Conservation (phyloP, 1,284 basidiomycete genomes). For the Peniophora sp. region DNA sequence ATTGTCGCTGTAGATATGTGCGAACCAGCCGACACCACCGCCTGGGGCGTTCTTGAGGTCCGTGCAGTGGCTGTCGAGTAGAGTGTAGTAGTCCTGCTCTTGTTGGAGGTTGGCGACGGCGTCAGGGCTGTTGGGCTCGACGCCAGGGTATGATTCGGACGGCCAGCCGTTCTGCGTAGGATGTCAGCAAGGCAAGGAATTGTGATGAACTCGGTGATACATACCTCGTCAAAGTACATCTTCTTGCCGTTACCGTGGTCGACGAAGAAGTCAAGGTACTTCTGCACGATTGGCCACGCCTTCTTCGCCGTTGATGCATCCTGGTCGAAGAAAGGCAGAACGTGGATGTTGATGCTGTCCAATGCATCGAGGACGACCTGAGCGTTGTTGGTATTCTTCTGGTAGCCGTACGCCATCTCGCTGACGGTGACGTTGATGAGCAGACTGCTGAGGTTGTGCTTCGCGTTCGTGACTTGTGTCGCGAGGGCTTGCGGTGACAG, state of each 20-base stretch:
- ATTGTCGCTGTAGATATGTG: conserved; percentile 63
- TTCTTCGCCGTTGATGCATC: conserved; percentile 46
- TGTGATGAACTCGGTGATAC: no score
- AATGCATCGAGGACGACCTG: conserved; percentile 53
- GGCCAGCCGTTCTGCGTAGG: conserved; percentile 64
- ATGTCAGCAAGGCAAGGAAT: background rate
- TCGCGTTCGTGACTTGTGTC: conserved; percentile 42
- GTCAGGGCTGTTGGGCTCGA: conserved; percentile 43
- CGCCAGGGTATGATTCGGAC: conserved; percentile 44
- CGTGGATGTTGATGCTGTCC: conserved; percentile 62
- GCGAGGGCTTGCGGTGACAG: conserved; percentile 47
- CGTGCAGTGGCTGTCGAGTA: conserved; percentile 58
- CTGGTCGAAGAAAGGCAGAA: conserved; percentile 64
- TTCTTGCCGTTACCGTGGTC: conserved; percentile 56
- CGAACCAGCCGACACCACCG: conserved; percentile 74
- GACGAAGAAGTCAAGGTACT: conserved; percentile 57
- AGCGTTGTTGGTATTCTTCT: conserved; percentile 37
- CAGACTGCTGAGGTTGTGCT: conserved; percentile 40
- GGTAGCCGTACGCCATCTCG: conserved; percentile 40
- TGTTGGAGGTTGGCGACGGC: conserved; percentile 53
- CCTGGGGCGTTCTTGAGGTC: conserved; percentile 49
- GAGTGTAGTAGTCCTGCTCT: conserved; percentile 53
- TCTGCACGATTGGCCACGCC: conserved; percentile 54
- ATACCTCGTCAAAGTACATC: conserved; percentile 60
- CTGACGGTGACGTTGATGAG: conserved; percentile 60